Evolutionary conservation across 1,139 yeast genomes (phyloP).

Genomic region (Hanseniaspora gamundiae): DNA sequence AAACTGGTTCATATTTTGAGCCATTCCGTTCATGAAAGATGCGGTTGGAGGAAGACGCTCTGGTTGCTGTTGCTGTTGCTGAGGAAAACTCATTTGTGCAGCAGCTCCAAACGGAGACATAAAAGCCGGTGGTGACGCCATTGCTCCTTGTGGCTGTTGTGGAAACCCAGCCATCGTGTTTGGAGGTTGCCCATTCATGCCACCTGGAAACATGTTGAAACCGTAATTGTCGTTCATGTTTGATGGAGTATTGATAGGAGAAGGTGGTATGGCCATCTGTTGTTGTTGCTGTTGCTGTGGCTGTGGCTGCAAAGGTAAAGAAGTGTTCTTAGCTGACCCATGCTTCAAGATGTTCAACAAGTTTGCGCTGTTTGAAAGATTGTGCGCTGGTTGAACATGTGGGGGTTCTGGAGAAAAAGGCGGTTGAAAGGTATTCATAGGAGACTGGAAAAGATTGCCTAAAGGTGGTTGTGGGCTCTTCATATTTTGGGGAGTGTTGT

Average conservation of each 20-base stretch:
- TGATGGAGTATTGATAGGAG: not conserved
- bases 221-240: not conserved
- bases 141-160: not conserved
- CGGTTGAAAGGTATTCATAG: not conserved
- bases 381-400: not conserved
- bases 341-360: constrained; percentile 10
- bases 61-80: not conserved
- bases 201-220: not conserved
- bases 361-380: constrained; percentile 4
- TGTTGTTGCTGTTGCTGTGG: not conserved
- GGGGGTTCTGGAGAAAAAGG: not conserved
- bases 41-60: no score
- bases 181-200: no score
- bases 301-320: not conserved
- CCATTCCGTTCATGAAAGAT: no score
- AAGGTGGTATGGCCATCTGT: not conserved
- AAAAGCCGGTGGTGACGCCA: no score
- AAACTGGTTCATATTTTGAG: not conserved
- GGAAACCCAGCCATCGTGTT: no score
- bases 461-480: not conserved
- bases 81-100: no score
- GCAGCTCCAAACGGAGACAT: no score
- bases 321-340: not conserved
- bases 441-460: not conserved
- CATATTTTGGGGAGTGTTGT: no score